Conservation (phyloP, 208 protist species). For the Crithidia bombi region DNA sequence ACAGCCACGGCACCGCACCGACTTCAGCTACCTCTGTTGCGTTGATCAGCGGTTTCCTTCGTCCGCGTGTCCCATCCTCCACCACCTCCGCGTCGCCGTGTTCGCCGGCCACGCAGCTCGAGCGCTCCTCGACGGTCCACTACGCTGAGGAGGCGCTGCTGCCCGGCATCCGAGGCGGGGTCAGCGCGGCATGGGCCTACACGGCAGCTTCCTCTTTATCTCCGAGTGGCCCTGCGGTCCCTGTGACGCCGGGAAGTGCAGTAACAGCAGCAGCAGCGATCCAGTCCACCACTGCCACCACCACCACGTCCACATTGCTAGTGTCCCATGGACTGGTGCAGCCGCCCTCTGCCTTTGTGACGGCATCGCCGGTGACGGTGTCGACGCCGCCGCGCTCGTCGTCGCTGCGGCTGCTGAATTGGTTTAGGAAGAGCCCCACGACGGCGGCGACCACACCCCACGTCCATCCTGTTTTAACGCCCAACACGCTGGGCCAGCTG, state of each 20-base stretch:
- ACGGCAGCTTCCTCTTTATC: background rate
- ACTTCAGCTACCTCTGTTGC: background rate
- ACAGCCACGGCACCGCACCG: constrained; percentile 17
- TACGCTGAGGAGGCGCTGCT: constrained; percentile 37
- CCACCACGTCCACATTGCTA: constrained; percentile 24
- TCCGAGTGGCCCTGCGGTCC: too few relatives aligned
- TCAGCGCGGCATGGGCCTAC: constrained; percentile 13
- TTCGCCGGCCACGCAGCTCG: constrained; percentile 13
- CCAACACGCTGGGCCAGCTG: constrained; percentile 24
- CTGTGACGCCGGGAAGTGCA: background rate
- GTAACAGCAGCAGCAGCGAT: background rate
- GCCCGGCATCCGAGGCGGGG: constrained; percentile 31
- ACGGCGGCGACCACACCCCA: constrained; percentile 1
- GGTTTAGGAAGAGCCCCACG: constrained; percentile 28
- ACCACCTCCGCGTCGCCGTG: background rate
- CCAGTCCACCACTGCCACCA: background rate
- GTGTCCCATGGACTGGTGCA: constrained; percentile 29
- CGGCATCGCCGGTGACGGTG: constrained; percentile 8
- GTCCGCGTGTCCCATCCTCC: background rate
- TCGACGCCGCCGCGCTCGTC: constrained; percentile 11
- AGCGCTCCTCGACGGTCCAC: constrained; percentile 9
- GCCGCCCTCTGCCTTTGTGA: constrained; percentile 30
- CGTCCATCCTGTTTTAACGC: constrained; percentile 26
- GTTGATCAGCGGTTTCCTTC: background rate
- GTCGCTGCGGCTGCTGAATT: constrained; percentile 21